Conservation (phyloP, 352 stramenopile genomes). For the Phytophthora rubi region DNA sequence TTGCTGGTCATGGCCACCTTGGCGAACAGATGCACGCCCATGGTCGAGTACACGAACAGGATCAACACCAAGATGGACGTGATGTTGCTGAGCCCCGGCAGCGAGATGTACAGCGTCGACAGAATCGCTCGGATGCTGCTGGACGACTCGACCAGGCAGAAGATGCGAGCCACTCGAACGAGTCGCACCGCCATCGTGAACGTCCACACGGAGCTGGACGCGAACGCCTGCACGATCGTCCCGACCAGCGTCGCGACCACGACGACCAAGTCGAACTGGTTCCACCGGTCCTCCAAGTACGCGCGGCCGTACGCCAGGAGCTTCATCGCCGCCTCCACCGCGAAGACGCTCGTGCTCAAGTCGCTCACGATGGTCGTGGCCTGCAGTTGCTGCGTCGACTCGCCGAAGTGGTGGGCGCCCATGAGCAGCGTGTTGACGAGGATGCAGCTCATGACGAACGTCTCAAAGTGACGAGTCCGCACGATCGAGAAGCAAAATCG, state of each 20-base stretch:
- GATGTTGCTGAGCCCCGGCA: slow-evolving; percentile 91
- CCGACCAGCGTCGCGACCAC: slow-evolving; percentile 46
- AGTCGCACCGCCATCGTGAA: slow-evolving; percentile 86
- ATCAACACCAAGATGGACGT: slow-evolving; percentile 91
- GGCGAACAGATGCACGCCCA: slow-evolving; percentile 92
- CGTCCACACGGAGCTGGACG: no score
- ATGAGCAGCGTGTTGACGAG: slow-evolving; percentile 88
- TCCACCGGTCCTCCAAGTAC: slow-evolving; percentile 88
- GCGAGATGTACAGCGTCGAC: slow-evolving; percentile 86
- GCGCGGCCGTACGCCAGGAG: slow-evolving; percentile 66
- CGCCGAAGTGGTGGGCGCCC: slow-evolving; percentile 84
- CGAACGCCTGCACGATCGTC: slow-evolving; percentile 50
- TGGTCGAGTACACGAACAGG: slow-evolving; percentile 92
- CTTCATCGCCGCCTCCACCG: slow-evolving; percentile 87
- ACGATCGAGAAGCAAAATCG: slow-evolving; percentile 69
- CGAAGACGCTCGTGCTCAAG: slow-evolving; percentile 86
- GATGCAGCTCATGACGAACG: slow-evolving; percentile 82
- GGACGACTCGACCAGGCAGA: slow-evolving; percentile 79
- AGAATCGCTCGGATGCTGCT: slow-evolving; percentile 87
- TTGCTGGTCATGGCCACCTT: slow-evolving; percentile 70
- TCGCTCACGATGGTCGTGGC: slow-evolving; percentile 62
- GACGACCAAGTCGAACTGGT: slow-evolving; percentile 89
- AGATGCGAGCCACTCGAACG: slow-evolving; percentile 86
- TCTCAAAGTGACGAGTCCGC: slow-evolving; percentile 74
- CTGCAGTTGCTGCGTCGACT: slow-evolving; percentile 50